Conservation (phyloP, 441 rosid genomes). For the Aquilaria agallochum region DNA sequence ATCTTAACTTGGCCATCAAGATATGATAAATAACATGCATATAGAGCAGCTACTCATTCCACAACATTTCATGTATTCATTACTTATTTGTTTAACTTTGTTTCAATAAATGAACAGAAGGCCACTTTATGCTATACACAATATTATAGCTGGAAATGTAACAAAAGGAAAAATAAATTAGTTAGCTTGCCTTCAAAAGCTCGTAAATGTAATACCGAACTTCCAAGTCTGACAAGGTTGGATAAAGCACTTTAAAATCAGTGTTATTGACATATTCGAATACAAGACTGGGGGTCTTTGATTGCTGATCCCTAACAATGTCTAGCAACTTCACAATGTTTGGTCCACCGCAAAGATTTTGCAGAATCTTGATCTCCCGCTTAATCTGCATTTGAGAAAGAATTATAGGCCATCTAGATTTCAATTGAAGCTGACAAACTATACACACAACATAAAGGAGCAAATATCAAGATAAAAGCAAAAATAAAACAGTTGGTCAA, state of each 20-base stretch:
- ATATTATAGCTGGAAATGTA: neutral
- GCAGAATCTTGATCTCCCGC: slow-evolving; percentile 95
- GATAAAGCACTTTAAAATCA: slow-evolving; percentile 93
- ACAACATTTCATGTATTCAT: no score
- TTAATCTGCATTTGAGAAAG: slow-evolving; percentile 56
- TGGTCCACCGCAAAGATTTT: slow-evolving; percentile 98
- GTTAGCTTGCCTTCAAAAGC: slow-evolving; percentile 70
- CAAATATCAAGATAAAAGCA: no score
- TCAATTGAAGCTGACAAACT: no score
- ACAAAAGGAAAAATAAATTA: slow-evolving; percentile 6
- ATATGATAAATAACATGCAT: no score
- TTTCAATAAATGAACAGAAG: no score
- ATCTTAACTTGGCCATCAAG: no score
- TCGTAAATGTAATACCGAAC: slow-evolving; percentile 88
- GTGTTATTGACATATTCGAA: slow-evolving; percentile 93
- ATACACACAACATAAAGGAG: no score
- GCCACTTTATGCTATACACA: no score
- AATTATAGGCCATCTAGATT: no score
- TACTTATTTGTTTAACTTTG: no score
- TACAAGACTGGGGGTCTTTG: slow-evolving; percentile 93
- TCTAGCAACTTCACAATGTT: slow-evolving; percentile 30
- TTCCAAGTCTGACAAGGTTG: slow-evolving; percentile 84
- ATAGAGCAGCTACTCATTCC: no score
- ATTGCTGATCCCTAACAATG: slow-evolving; percentile 19
- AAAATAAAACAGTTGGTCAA: no score